Base-by-base conservation (phyloP, 1,139 yeast species). In the Candida sp. region DNA sequence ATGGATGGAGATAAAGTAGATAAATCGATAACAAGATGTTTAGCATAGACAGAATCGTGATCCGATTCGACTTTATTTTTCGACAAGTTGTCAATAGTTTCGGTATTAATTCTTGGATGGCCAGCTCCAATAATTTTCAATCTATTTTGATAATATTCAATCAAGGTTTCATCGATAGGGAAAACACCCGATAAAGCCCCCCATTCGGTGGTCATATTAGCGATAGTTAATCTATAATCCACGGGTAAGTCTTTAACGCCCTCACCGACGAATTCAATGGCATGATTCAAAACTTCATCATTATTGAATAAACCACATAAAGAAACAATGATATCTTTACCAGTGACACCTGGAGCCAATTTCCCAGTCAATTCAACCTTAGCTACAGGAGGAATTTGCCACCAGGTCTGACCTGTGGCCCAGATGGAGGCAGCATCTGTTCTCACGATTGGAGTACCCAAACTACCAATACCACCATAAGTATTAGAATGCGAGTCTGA, bases 381-480 rank as follows among this genome's bases (percentile, higher is more conserved):
- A 35, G 99, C 99, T 21, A 93, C 98, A 1, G 99, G 99, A 4
- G 99, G 99, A 46, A 93, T 88, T 79, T 95, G 99, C 99, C 99
- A 93, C 99, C 99, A 93, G 4, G 99, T 95, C 69, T 89, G 96
- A 37, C 98, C 98, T 0, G 99, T 93, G 12, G 99, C 98, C 99
- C 99, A 93, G 53, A 95, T 93, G 5, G 97, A 84, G 2, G 99
- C 99, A 21, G 98, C 99, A 65, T 93, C 99, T 0, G 99, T 95
- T 65, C 99, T 80, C 45, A 93, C 99, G 46, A 93, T 87, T 3
- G 99, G 98, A 1, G 99, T 95, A 40, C 99, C 99, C 47, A 95
- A 73, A 22, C 96, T 73, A 19, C 98, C 99, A 37, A 93, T 75
- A 58, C 99, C 99, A 53, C 99, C 99, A 62, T 93, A 93, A 37